These are phyloP conservation scores for Phytophthora meadii DNA, from an alignment of 352 stramenopile genomes.

Conservation along the genomic window DNA sequence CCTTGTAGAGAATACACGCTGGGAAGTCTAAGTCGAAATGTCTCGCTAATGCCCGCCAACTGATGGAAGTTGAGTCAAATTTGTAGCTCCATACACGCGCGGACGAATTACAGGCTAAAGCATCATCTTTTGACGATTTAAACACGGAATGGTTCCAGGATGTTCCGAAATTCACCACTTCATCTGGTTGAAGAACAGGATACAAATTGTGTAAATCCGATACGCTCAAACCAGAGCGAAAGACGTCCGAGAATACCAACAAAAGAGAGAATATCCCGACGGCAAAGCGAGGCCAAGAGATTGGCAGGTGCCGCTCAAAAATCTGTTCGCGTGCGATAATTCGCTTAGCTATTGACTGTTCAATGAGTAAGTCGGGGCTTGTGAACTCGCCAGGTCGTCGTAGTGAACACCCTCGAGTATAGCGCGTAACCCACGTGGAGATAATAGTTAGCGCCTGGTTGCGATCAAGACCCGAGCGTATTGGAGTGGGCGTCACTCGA, in stretches of 20 bases:
- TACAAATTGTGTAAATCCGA: conserved; percentile 12
- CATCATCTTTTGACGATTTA: conserved; percentile 14
- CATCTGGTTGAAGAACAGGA: conserved; percentile 37
- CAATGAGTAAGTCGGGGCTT: conserved; percentile 9
- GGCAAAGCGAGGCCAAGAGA: conserved; percentile 32
- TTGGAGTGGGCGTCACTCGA: conserved; percentile 2
- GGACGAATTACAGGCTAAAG: background rate
- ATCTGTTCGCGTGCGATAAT: conserved; percentile 17
- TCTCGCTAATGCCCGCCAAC: conserved; percentile 36
- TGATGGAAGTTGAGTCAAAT: conserved; percentile 44
- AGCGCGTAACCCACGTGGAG: conserved; percentile 8
- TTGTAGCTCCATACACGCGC: conserved; percentile 48
- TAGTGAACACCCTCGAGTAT: background rate
- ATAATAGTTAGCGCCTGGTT: background rate
- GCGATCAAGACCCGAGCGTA: background rate
- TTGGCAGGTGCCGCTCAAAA: conserved; percentile 25
- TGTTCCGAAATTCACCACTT: conserved; percentile 32
- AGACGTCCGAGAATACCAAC: conserved; percentile 44
- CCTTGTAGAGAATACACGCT: conserved; percentile 28
- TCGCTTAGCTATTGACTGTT: conserved; percentile 14
- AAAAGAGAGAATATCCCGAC: conserved; percentile 26
- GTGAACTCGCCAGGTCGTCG: background rate
- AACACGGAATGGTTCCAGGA: conserved; percentile 46
- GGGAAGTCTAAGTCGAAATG: conserved; percentile 29
- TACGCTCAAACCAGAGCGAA: conserved; percentile 36